Evolutionary conservation across 495 filamentous ascomycete genomes (phyloP).

Genomic region (Cercophora newfieldiana): DNA sequence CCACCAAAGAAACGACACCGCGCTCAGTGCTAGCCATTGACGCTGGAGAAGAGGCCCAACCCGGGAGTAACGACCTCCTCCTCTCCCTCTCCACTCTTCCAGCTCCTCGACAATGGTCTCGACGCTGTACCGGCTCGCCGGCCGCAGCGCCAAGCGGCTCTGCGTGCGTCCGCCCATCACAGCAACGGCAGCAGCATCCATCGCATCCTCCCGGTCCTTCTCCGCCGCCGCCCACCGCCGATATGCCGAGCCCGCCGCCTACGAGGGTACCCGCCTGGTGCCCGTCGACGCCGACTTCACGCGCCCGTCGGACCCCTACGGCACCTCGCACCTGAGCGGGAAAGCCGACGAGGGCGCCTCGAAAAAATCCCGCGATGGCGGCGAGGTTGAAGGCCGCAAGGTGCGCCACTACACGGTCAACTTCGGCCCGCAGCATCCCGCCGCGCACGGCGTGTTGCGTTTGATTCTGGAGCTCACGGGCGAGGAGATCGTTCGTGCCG

Average conservation of each 20-base stretch:
- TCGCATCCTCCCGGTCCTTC: slow-evolving; percentile 50
- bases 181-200: slow-evolving; percentile 19
- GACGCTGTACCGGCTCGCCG: slow-evolving; percentile 54
- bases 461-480: slow-evolving; percentile 97
- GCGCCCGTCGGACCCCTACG: slow-evolving; percentile 44
- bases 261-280: slow-evolving; percentile 65
- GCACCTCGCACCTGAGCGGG: slow-evolving; percentile 24
- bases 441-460: slow-evolving; percentile 96
- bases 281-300: slow-evolving; percentile 66
- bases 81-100: slow-evolving; percentile 6
- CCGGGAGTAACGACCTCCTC: slow-evolving; percentile 16
- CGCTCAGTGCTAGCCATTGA: slow-evolving; percentile 21
- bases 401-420: slow-evolving; percentile 99
- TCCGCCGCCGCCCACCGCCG: slow-evolving; percentile 65
- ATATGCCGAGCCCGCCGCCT: slow-evolving; percentile 56
- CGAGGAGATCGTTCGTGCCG: slow-evolving; percentile 93
- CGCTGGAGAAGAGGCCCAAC: slow-evolving; percentile 32
- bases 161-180: slow-evolving; percentile 37
- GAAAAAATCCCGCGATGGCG: slow-evolving; percentile 48
- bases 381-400: slow-evolving; percentile 66
- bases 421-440: slow-evolving; percentile 98
- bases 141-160: slow-evolving; percentile 57
- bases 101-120: slow-evolving; percentile 41
- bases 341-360: slow-evolving; percentile 37
- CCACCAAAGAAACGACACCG: slow-evolving; percentile 2